Evolutionary conservation across 148 eudicot genomes (phyloP).

Genomic region (Fagopyrum tataricum): DNA sequence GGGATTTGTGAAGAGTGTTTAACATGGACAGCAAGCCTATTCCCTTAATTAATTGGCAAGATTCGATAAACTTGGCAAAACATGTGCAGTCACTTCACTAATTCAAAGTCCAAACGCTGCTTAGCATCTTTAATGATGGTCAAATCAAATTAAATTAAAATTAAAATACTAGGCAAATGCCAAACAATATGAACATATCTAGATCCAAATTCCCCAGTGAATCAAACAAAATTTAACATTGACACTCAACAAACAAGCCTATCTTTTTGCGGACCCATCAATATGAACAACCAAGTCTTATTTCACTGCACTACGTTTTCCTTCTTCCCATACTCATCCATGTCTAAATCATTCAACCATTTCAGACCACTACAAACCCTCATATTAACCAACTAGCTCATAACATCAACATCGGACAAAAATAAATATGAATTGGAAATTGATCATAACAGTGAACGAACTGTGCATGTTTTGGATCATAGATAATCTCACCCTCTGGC

Average conservation of each 20-base stretch:
- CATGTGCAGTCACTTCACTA: not conserved
- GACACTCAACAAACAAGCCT: too few species aligned
- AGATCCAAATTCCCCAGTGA: too few species aligned
- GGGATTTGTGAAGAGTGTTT: not conserved
- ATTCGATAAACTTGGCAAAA: not conserved
- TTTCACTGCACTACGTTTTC: not conserved
- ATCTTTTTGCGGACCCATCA: too few species aligned
- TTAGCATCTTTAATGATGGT: too few species aligned
- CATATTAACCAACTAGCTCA: not conserved
- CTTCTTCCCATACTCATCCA: not conserved
- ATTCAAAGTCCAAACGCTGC: too few species aligned
- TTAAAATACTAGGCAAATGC: too few species aligned
- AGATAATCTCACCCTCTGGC: slow-evolving; percentile 34
- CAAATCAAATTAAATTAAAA: too few species aligned
- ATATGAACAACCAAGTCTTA: not conserved
- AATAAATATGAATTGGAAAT: not conserved
- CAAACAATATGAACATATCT: too few species aligned
- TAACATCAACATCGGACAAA: not conserved
- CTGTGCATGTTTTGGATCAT: not conserved
- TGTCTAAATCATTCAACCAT: not conserved
- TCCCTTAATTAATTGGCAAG: not conserved
- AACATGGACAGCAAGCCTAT: slow-evolving; percentile 4
- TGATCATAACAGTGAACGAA: not conserved
- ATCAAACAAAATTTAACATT: too few species aligned
- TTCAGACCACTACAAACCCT: not conserved